Base-by-base conservation (phyloP, 2,329 filamentous ascomycete genomes). In the Botrytis cinerea region DNA sequence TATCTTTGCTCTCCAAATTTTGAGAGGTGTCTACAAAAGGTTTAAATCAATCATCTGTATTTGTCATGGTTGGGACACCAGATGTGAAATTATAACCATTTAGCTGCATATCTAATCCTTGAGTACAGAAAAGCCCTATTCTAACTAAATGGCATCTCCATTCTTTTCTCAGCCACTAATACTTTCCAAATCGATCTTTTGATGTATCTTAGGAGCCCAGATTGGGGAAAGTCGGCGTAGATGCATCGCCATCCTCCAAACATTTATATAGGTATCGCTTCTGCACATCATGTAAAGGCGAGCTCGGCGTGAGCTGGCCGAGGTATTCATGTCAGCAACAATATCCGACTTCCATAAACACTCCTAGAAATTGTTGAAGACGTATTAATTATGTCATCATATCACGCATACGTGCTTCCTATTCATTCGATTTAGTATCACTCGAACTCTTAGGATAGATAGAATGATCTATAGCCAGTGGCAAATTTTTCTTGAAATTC, bases 161-260 rank as follows among this genome's bases (percentile, higher is more conserved):
- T 32, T 20, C 25, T 35, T 38, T 25, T 22, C n/a, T 46, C 66
- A 43, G 16, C 9, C 48, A 8, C 32, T 45, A 28, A 59, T 57
- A 25, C 14, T 22, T 35, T 69, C 48, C 66, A 28, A 69, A 57
- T 59, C 54, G 38, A 59, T 35, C 20, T 46, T 46, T 69, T 57
- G 22, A 14, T 69, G 66, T 12, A 20, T 46, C 7, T 46, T 18
- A 20, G 18, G 22, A 14, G 28, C 35, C 6, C 32, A 25, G 7
- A 14, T 25, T 46, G 7, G 22, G 43, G 20, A 22, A 32, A 51
- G 32, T 43, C 9, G 66, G 66, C 43, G 59, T 18, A 25, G n/a
- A 40, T 40, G 54, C 32, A 62, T 62, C 22, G 12, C 28, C 28
- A 10, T 38, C n/a, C 32, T 40, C 22, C 22, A 38, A 46, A 20